Percentiles rank a stretch among this genome's conserved stretches.
These are phyloP conservation scores for Albizia julibrissin DNA, from an alignment of 306 rosid species.

Conservation along the genomic window DNA sequence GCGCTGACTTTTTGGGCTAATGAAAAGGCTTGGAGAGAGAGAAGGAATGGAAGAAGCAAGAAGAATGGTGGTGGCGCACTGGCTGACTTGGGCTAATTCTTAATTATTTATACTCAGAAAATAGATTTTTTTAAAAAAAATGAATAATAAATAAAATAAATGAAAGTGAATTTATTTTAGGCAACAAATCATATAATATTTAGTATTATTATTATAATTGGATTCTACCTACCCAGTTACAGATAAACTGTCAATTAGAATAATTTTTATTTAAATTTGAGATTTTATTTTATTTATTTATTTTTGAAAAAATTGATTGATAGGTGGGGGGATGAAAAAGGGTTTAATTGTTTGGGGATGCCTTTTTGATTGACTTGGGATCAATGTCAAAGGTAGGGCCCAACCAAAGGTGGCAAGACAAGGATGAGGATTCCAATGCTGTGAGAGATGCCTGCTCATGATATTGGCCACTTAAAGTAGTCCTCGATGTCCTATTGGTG, in stretches of 20 bases:
- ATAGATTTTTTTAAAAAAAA: not conserved
- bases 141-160: not conserved
- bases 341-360: not conserved
- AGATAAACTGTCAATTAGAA: not conserved
- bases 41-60: not conserved
- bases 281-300: not conserved
- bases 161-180: not conserved
- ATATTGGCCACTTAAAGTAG: not conserved
- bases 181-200: not conserved
- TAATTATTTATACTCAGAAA: conserved; percentile 45
- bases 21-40: conserved; percentile 25
- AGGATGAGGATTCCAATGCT: conserved; percentile 34
- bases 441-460: not conserved
- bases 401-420: conserved; percentile 15
- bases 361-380: conserved; percentile 48
- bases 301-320: not conserved
- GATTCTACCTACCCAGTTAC: not conserved
- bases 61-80: conserved; percentile 50
- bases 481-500: conserved; percentile 21
- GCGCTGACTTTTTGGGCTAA: conserved; percentile 57
- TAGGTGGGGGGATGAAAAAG: not conserved
- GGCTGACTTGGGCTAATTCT: conserved; percentile 40
- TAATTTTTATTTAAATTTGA: not conserved
- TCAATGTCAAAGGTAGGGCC: conserved; percentile 38
- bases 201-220: not conserved